Evolutionary conservation across 139 green algal species (phyloP).

Genomic region (Ettlia oleoabundans): DNA sequence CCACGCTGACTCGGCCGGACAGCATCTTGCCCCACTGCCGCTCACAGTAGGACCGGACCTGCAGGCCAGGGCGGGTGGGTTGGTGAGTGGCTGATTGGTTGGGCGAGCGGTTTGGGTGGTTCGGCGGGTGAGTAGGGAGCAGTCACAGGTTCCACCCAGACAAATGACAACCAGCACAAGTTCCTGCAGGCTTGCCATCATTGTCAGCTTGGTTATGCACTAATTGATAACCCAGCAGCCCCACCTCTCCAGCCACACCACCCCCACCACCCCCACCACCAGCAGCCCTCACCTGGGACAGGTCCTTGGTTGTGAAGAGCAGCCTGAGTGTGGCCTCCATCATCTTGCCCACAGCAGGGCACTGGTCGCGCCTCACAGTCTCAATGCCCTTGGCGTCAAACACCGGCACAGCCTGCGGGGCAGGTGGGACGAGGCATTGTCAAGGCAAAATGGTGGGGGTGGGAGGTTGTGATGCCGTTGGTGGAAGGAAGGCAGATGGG

Average conservation of each 20-base stretch:
- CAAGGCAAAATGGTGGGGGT: too few species aligned
- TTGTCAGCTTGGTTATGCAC: too few species aligned
- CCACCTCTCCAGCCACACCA: neutral
- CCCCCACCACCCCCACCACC: neutral
- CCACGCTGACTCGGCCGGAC: conserved; percentile 78
- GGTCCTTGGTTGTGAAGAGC: conserved; percentile 85
- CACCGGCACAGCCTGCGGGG: conserved; percentile 24
- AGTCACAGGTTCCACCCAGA: neutral
- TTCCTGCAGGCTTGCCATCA: neutral
- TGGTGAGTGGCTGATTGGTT: too few species aligned
- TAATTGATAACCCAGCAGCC: neutral
- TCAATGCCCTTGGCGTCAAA: conserved; percentile 90
- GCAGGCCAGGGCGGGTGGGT: conserved; percentile 28
- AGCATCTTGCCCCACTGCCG: conserved; percentile 92
- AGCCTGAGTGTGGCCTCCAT: conserved; percentile 83
- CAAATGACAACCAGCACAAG: neutral
- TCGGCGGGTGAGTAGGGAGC: neutral
- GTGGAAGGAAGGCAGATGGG: too few species aligned
- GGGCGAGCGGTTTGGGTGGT: too few species aligned
- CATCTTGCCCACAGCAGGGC: conserved; percentile 90
- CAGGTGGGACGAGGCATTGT: neutral
- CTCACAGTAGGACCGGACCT: conserved; percentile 83
- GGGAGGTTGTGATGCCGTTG: too few species aligned
- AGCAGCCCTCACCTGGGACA: conserved; percentile 65
- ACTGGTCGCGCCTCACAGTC: conserved; percentile 93